Conservation (phyloP, 192 early-diverging fungal genomes). For the Coemansia sp. region DNA sequence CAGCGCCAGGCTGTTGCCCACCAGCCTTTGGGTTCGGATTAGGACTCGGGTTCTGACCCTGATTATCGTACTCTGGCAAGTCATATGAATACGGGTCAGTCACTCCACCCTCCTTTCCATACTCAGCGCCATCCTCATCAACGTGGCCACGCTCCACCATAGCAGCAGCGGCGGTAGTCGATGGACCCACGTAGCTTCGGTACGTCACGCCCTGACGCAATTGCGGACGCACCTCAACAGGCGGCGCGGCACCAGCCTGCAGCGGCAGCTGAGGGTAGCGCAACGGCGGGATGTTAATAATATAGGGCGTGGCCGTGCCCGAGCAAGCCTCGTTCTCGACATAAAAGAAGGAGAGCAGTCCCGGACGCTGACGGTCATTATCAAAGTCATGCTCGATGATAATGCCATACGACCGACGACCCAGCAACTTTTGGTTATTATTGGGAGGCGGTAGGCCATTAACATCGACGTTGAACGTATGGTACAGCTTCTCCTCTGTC, state of each 20-base stretch:
- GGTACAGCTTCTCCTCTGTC: constrained; percentile 72
- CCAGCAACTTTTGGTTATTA: constrained; percentile 57
- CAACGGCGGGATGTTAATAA: constrained; percentile 49
- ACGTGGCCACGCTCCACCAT: neutral
- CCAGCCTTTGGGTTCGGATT: neutral
- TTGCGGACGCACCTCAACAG: constrained; percentile 7
- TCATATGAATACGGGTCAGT: constrained; percentile 43
- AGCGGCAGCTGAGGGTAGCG: constrained; percentile 36
- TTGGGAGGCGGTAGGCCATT: constrained; percentile 46
- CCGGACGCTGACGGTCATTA: constrained; percentile 42
- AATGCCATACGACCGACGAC: constrained; percentile 59
- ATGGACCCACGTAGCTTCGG: constrained; percentile 20
- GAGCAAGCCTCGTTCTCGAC: constrained; percentile 48
- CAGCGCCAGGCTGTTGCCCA: neutral
- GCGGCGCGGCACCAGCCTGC: neutral
- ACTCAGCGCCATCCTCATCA: neutral
- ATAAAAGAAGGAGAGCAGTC: constrained; percentile 48
- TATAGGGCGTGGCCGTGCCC: constrained; percentile 46
- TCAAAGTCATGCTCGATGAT: constrained; percentile 51
- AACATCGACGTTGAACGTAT: constrained; percentile 67
- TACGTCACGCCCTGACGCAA: constrained; percentile 32
- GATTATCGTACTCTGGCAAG: constrained; percentile 31
- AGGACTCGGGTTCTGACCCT: neutral
- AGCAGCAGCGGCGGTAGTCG: neutral
- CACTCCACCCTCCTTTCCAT: neutral